These are phyloP conservation scores for Tylopilus subfusipes DNA, from an alignment of 768 basidiomycete genomes.

Conservation along the genomic window DNA sequence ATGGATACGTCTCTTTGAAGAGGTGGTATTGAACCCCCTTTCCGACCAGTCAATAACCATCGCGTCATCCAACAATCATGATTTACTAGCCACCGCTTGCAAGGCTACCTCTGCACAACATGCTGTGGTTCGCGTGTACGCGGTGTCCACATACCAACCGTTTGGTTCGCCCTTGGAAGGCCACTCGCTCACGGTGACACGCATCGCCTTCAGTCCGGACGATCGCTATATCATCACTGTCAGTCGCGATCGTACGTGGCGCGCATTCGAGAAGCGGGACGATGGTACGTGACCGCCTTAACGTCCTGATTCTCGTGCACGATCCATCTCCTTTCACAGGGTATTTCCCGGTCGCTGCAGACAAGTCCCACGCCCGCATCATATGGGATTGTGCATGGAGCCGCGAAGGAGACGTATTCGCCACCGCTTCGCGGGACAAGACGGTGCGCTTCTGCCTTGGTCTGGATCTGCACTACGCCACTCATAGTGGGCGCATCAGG, in stretches of 20 bases:
- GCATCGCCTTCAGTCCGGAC: slow-evolving; percentile 85
- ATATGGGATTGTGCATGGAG: slow-evolving; percentile 97
- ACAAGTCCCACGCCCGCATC: slow-evolving; percentile 88
- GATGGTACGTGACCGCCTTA: slow-evolving; percentile 32
- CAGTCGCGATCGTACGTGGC: slow-evolving; percentile 91
- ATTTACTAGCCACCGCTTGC: slow-evolving; percentile 84
- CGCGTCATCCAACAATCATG: slow-evolving; percentile 64
- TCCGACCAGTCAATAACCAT: slow-evolving; percentile 69
- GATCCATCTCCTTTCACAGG: slow-evolving; percentile 35
- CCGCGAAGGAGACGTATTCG: slow-evolving; percentile 71
- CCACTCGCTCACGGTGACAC: slow-evolving; percentile 86
- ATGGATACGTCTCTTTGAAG: background rate
- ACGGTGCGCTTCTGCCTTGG: slow-evolving; percentile 49
- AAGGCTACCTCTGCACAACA: slow-evolving; percentile 85
- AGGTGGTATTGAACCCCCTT: background rate
- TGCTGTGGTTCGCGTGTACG: slow-evolving; percentile 82
- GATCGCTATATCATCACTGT: slow-evolving; percentile 78
- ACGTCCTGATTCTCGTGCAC: background rate
- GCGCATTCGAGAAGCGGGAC: slow-evolving; percentile 58
- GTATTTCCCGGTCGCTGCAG: slow-evolving; percentile 58
- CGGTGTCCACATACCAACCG: slow-evolving; percentile 64
- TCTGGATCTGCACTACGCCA: background rate
- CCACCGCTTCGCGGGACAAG: slow-evolving; percentile 94
- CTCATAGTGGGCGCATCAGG: slow-evolving; percentile 40
- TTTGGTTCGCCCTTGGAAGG: slow-evolving; percentile 75